These are phyloP conservation scores for Eimeria acervulina DNA, from an alignment of 169 alveolate species.

Conservation along the genomic window DNA sequence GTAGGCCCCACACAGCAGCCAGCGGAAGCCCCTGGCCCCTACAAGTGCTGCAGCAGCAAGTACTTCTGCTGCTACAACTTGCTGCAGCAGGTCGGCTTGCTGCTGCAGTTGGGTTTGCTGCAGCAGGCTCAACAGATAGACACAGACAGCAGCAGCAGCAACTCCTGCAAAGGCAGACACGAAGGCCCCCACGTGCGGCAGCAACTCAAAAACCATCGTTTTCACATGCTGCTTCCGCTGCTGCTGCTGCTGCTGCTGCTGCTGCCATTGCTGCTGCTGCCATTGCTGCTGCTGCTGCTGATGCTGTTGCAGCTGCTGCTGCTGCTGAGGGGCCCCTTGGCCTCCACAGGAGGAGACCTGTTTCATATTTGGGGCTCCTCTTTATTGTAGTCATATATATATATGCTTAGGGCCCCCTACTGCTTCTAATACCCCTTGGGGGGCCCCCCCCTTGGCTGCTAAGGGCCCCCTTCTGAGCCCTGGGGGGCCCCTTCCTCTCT, in stretches of 20 bases:
- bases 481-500: not conserved
- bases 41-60: slow-evolving; percentile 51
- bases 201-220: not conserved
- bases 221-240: slow-evolving; percentile 9
- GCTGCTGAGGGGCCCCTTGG: slow-evolving; percentile 23
- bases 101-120: not conserved
- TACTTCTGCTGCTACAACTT: slow-evolving; percentile 10
- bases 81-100: slow-evolving; percentile 40
- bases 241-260: slow-evolving; percentile 48
- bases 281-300: slow-evolving; percentile 13
- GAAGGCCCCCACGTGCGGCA: not conserved
- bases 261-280: slow-evolving; percentile 26
- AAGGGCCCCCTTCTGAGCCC: not conserved
- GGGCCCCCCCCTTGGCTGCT: slow-evolving; percentile 2
- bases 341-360: not conserved
- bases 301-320: not conserved
- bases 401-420: not conserved
- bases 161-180: not conserved
- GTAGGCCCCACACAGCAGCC: slow-evolving; percentile 23
- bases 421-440: not conserved
- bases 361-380: not conserved
- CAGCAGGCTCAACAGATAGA: not conserved
- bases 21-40: slow-evolving; percentile 32
- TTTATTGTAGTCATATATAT: not conserved
- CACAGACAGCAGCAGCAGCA: slow-evolving; percentile 13